These are phyloP conservation scores for Solanum etuberosum DNA, from an alignment of 257 asterid genomes.

Conservation along the genomic window DNA sequence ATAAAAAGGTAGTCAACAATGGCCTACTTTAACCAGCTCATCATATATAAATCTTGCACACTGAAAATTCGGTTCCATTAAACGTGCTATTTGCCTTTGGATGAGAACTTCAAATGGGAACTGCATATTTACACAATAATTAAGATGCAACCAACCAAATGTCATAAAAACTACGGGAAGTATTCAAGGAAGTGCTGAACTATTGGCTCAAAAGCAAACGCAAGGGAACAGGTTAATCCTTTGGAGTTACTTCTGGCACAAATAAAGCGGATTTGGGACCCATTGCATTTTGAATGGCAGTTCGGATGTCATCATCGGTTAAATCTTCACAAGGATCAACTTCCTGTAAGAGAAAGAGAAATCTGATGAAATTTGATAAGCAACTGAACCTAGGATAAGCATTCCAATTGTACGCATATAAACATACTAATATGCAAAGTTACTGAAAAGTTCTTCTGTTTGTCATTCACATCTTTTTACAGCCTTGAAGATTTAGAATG, in stretches of 20 bases:
- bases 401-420: neutral
- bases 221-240: neutral
- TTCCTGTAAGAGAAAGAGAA: constrained; percentile 40
- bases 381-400: neutral
- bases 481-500: neutral
- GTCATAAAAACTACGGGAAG: neutral
- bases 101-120: constrained; percentile 92
- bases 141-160: neutral
- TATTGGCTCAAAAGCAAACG: neutral
- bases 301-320: constrained; percentile 87
- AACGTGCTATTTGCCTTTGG: constrained; percentile 74
- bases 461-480: neutral
- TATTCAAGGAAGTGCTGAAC: neutral
- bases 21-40: constrained; percentile 74
- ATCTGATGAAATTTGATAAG: neutral
- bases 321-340: constrained; percentile 92
- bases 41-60: constrained; percentile 87
- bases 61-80: constrained; percentile 90
- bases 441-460: neutral
- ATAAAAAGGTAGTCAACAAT: neutral
- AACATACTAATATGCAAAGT: neutral
- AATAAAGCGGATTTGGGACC: constrained; percentile 79
- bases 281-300: constrained; percentile 85
- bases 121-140: constrained; percentile 21
- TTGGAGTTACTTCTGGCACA: constrained; percentile 73